Evolutionary conservation across 2,329 filamentous ascomycete species (phyloP).

Genomic region (Sphaceloma murrayae): DNA sequence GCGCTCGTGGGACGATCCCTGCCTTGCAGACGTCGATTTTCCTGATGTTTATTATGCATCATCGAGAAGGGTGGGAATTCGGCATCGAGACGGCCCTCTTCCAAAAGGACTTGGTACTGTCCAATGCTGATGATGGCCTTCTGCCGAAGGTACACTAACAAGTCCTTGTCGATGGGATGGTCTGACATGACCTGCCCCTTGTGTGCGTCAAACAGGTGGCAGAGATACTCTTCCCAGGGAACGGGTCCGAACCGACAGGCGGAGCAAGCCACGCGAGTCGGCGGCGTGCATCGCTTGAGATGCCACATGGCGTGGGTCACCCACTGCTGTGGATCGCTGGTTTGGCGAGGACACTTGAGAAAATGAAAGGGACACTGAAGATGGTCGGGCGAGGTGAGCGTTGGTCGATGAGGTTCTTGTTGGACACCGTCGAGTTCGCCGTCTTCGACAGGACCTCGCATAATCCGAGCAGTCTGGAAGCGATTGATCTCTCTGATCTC

Average conservation of each 20-base stretch:
- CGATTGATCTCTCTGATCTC: not conserved
- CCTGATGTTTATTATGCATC: constrained; percentile 1
- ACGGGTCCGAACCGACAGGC: not conserved
- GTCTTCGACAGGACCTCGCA: too few species aligned
- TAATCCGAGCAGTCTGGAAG: not conserved
- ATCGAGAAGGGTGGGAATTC: not conserved
- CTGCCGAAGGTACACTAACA: not conserved
- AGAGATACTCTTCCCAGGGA: not conserved
- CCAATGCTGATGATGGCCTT: not conserved
- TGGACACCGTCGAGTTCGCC: too few species aligned
- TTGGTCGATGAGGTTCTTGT: not conserved
- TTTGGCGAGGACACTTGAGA: not conserved
- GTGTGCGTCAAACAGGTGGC: not conserved
- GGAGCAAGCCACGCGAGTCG: not conserved
- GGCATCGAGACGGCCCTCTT: not conserved
- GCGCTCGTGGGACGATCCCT: constrained; percentile 3
- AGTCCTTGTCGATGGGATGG: not conserved
- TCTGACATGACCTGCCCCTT: not conserved
- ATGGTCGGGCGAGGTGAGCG: not conserved
- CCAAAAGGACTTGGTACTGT: constrained; percentile 3
- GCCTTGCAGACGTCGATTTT: not conserved
- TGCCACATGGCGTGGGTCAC: not conserved
- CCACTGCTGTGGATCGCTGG: not conserved
- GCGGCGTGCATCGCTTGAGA: not conserved
- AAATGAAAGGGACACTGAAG: not conserved